Evolutionary conservation across 164 flowering plant genomes (phyloP), one percentile per base, ranked within the genome.

Genomic region (Pachysandra terminalis): DNA sequence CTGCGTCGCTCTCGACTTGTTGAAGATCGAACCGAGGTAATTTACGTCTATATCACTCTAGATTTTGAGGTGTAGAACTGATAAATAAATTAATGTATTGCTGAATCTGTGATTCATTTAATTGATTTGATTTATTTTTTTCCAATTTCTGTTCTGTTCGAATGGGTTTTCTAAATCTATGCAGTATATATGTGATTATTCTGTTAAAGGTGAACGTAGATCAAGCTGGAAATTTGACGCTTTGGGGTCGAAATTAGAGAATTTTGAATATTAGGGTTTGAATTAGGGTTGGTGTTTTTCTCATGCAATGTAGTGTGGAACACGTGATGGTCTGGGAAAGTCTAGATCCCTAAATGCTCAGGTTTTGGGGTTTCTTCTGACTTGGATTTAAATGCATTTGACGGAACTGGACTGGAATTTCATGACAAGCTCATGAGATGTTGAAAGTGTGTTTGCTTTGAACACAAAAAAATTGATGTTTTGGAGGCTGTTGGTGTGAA

Each of bases 241-340:
- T 45, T 45, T 10, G 6, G 51, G 72, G 73, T 68, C 65, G 68
- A 63, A 27, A 56, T 64, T 48, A 17, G 60, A 37, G 57, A 51
- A 9, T 40, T 57, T 57, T 41, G 15, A 14, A 8, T 59, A 28
- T n/a, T 26, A 12, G 1, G 5, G 4, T 5, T 54, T 37, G 28
- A 13, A 1, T 19, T 53, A 35, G 19, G 45, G 27, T 53, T 56
- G 48, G 71, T 28, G 65, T 19, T 32, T 3, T 48, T 27, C 60
- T 57, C 28, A 1, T 57, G 19, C 27, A 25, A 57, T 25, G 32
- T 19, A n/a, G 56, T 12, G 67, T 13, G 25, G 57, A 32, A 28
- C 9, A 23, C 52, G 53, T 60, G 67, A 27, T 53, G 21, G 32
- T 26, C 23, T 22, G 9, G 17, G 22, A 57, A 16, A 7, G 41